Conservation (phyloP, 2,329 filamentous ascomycete genomes). For the Fusarium albidum region DNA sequence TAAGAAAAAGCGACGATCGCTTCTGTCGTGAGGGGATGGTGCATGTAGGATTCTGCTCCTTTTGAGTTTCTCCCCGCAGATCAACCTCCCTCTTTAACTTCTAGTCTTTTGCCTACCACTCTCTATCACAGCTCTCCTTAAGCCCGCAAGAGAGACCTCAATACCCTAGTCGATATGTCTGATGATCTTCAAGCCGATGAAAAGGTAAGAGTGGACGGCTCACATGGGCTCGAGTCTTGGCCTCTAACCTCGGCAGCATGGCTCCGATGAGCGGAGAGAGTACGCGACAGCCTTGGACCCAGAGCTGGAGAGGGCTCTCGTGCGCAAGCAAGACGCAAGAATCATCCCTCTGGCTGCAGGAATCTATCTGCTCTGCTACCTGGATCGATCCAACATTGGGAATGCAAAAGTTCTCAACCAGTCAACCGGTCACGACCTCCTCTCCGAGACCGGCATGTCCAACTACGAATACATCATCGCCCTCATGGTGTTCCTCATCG, state of each 20-base stretch:
- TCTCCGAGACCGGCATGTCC: slow-evolving; percentile 55
- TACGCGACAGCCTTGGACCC: slow-evolving; percentile 8
- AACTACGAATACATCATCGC: slow-evolving; percentile 65
- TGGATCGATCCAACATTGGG: slow-evolving; percentile 60
- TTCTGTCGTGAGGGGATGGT: not conserved
- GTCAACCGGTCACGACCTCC: slow-evolving; percentile 43
- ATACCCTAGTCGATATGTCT: slow-evolving; percentile 9
- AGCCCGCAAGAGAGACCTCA: slow-evolving; percentile 10
- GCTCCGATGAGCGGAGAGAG: slow-evolving; percentile 20
- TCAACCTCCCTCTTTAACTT: not conserved
- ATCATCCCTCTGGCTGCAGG: slow-evolving; percentile 35
- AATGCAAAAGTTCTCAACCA: slow-evolving; percentile 50
- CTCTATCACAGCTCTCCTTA: not conserved
- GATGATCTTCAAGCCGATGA: slow-evolving; percentile 9
- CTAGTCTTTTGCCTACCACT: not conserved
- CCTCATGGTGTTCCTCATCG: slow-evolving; percentile 47
- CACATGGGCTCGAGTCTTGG: not conserved
- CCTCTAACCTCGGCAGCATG: slow-evolving; percentile 11
- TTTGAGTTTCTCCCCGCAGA: no score
- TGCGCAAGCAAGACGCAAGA: slow-evolving; percentile 30
- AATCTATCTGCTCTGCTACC: slow-evolving; percentile 53
- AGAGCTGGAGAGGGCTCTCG: slow-evolving; percentile 7
- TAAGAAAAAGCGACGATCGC: slow-evolving; percentile 20
- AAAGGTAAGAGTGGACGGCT: slow-evolving; percentile 11
- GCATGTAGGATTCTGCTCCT: no score